phyloP scores from a whole-genome alignment of 495 filamentous ascomycete species.

The Penicillium canescens region DNA sequence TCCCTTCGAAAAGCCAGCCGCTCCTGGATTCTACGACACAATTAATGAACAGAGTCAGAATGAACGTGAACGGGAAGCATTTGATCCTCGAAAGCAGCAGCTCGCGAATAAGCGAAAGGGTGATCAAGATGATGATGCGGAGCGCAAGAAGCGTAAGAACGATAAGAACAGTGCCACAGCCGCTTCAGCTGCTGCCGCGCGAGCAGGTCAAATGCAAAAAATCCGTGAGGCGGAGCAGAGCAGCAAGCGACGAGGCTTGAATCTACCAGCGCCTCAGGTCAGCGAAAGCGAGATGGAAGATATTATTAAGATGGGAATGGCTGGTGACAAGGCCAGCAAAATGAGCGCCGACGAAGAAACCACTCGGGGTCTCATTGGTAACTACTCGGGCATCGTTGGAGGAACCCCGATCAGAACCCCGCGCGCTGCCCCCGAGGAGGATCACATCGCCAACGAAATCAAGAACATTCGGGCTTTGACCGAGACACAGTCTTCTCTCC shows the following conservation, averaged over 20 bases:
- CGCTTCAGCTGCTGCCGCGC: conserved; percentile 81
- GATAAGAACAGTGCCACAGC: conserved; percentile 79
- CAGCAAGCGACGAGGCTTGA: conserved; percentile 80
- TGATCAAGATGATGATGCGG: conserved; percentile 79
- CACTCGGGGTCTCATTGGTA: conserved; percentile 81
- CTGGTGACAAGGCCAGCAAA: conserved; percentile 82
- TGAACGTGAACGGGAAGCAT: conserved; percentile 82
- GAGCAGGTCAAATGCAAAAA: conserved; percentile 93
- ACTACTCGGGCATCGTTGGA: conserved; percentile 78
- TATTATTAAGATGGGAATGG: conserved; percentile 98
- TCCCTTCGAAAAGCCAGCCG: conserved; percentile 90
- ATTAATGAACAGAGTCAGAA: conserved; percentile 75
- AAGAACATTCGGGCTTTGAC: conserved; percentile 90
- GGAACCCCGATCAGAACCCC: conserved; percentile 90
- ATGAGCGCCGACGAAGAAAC: conserved; percentile 78
- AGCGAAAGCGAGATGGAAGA: conserved; percentile 91
- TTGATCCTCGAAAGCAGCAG: conserved; percentile 93
- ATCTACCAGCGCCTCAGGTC: conserved; percentile 86
- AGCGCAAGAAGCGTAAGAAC: conserved; percentile 80
- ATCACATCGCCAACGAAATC: conserved; percentile 95
- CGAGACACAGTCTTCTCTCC: conserved; percentile 91
- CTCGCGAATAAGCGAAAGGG: conserved; percentile 94
- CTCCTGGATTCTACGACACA: conserved; percentile 92
- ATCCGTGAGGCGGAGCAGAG: conserved; percentile 95
- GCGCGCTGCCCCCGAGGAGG: conserved; percentile 85